A percentile compares a stretch with the other conserved stretches of the same genome.
Conservation (phyloP, 331 rosid genomes). For the Malus hybrid region DNA sequence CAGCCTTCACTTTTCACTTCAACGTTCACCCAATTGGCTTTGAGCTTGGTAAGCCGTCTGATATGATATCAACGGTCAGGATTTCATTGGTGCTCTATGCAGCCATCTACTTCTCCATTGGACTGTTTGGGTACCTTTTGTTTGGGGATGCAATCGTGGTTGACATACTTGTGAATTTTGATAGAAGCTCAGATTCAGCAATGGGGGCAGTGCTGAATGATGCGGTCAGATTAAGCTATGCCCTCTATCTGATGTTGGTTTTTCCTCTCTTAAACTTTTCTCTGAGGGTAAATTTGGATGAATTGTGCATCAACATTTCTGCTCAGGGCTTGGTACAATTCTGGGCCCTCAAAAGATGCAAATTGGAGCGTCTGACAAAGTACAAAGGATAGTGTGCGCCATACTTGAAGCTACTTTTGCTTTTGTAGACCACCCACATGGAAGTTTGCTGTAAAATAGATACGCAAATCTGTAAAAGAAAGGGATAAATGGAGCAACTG, state of each 20-base stretch:
- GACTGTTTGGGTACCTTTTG: slow-evolving; percentile 80
- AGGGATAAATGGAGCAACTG: no score
- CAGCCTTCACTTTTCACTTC: slow-evolving; percentile 89
- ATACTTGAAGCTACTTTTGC: no score
- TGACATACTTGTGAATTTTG: slow-evolving; percentile 82
- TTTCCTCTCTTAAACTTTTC: slow-evolving; percentile 82
- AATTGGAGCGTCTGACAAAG: no score
- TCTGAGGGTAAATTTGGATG: slow-evolving; percentile 74
- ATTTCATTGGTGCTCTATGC: slow-evolving; percentile 66
- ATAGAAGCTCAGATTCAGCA: slow-evolving; percentile 43
- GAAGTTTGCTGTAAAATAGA: no score
- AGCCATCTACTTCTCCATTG: slow-evolving; percentile 52
- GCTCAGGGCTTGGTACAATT: no score
- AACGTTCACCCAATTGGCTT: slow-evolving; percentile 90
- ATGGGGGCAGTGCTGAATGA: slow-evolving; percentile 54
- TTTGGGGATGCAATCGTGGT: slow-evolving; percentile 75
- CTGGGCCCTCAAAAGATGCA: no score
- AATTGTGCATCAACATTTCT: slow-evolving; percentile 8
- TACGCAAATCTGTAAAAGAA: no score
- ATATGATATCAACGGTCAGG: slow-evolving; percentile 69
- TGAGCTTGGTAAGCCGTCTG: slow-evolving; percentile 64
- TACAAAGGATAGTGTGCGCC: no score
- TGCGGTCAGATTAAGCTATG: slow-evolving; percentile 81
- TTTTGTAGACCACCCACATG: no score
- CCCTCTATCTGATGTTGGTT: slow-evolving; percentile 79